Evolutionary conservation across 208 protist genomes (phyloP), one percentile per base, ranked within the genome.

Genomic region (Acanthamoeba culbertsoni): DNA sequence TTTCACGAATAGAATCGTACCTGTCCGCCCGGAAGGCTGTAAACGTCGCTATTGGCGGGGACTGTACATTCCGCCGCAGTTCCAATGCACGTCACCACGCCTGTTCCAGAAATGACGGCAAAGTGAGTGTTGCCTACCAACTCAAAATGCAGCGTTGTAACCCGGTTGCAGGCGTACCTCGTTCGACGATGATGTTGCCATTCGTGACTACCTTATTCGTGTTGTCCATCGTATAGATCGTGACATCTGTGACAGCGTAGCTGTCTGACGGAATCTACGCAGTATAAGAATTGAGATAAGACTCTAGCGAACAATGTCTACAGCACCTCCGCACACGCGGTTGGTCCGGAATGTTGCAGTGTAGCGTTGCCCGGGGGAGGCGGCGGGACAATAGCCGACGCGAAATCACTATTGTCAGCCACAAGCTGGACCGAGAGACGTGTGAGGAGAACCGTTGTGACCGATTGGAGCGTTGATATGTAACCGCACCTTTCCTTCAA

Each of bases 401-500:
- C 65, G 28, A 75, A 75, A 18, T 12, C 43, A 33, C 31, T 88
- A 57, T 88, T 88, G 43, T 88, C 43, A n/a, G 23, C 37, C 37
- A 59, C 77, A 16, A 88, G 20, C 46, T 88, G 28, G n/a, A n/a
- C n/a, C 65, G 35, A n/a, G 23, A 23, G 23, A 23, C 23, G 16
- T 23, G 23, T 59, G 31, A 68, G 77, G 28, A 20, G 31, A 35
- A 88, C 57, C 77, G 18, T 79, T 40, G 12, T 79, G 68, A 33
- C 28, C 31, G 46, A 31, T 18, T 88, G 12, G 57, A 68, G 18
- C 8, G 14, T 51, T 18, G 53, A 79, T 45, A 75, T 23, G n/a
- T n/a, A n/a, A n/a, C n/a, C n/a, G n/a, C 16, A 93, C n/a, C 37
- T 46, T 43, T 26, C 92, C 92, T n/a, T 95, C 94, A 63, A 94